Evolutionary conservation across 768 basidiomycete genomes (phyloP).

Genomic region (button mushroom (Agaricus bisporus)): DNA sequence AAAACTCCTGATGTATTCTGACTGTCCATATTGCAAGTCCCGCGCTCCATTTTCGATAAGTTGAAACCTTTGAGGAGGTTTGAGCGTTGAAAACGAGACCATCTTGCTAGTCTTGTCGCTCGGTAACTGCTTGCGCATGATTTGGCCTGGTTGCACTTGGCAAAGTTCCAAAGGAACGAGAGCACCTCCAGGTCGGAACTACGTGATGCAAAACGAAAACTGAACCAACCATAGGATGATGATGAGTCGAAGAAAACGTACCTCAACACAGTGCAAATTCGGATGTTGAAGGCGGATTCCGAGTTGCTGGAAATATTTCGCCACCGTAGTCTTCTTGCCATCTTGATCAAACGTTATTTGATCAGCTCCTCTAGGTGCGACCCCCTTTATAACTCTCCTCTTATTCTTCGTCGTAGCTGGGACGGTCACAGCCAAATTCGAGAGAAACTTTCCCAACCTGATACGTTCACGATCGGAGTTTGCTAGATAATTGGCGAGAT

Average conservation of each 20-base stretch:
- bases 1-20: slow-evolving; percentile 65
- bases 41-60: slow-evolving; percentile 50
- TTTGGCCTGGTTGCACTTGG: slow-evolving; percentile 54
- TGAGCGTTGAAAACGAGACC: slow-evolving; percentile 62
- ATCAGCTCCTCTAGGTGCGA: slow-evolving; percentile 46
- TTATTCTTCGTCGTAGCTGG: slow-evolving; percentile 18
- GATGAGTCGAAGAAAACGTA: slow-evolving; percentile 16
- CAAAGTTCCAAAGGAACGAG: slow-evolving; percentile 66
- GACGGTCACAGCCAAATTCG: slow-evolving; percentile 26
- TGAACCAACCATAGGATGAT: background rate
- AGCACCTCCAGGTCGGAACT: slow-evolving; percentile 55
- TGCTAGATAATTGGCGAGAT: slow-evolving; percentile 25
- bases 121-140: slow-evolving; percentile 65
- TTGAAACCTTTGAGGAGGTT: slow-evolving; percentile 46
- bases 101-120: slow-evolving; percentile 58
- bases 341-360: slow-evolving; percentile 42
- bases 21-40: slow-evolving; percentile 62
- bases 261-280: slow-evolving; percentile 50
- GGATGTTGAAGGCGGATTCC: slow-evolving; percentile 38
- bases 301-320: slow-evolving; percentile 20
- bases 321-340: slow-evolving; percentile 41
- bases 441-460: slow-evolving; percentile 30
- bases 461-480: slow-evolving; percentile 45
- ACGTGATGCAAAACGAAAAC: background rate
- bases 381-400: slow-evolving; percentile 47